phyloP scores from a whole-genome alignment of 2,329 filamentous ascomycete genomes.

The Mycogone perniciosa region DNA sequence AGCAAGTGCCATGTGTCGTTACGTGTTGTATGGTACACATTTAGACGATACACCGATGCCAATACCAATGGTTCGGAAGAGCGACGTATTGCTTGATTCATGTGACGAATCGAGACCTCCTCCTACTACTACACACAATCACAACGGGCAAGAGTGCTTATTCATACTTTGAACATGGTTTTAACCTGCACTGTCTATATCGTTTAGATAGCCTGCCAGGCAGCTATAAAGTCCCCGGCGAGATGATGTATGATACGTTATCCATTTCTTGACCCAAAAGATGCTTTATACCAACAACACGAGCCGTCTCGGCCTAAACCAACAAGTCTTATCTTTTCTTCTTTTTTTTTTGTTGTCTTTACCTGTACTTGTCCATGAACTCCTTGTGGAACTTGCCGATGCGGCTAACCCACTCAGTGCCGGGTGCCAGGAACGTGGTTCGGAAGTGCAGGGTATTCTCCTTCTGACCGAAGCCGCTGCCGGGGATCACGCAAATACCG shows the following conservation, averaged over 20 bases:
- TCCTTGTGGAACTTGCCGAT: conserved; percentile 86
- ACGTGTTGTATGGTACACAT: conserved; percentile 10
- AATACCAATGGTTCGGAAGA: background rate
- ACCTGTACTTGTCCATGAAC: conserved; percentile 78
- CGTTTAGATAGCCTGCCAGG: too few relatives aligned
- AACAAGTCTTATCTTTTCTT: background rate
- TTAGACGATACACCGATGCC: background rate
- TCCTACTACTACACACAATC: too few relatives aligned
- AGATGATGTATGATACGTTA: too few relatives aligned
- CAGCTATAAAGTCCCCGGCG: too few relatives aligned
- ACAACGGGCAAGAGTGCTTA: too few relatives aligned
- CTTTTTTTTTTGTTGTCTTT: conserved; percentile 12
- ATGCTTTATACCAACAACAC: background rate
- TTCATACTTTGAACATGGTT: too few relatives aligned
- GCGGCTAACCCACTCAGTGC: conserved; percentile 86
- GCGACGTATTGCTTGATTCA: too few relatives aligned
- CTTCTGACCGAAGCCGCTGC: conserved; percentile 89
- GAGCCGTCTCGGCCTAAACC: too few relatives aligned
- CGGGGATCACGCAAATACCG: conserved; percentile 89
- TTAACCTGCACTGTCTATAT: too few relatives aligned
- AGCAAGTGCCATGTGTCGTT: background rate
- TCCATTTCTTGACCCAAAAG: background rate
- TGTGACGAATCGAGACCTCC: too few relatives aligned
- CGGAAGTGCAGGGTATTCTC: conserved; percentile 88
- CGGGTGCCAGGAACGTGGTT: conserved; percentile 93